phyloP scores from a whole-genome alignment of 1,284 basidiomycete genomes.

The Pascua sp. region DNA sequence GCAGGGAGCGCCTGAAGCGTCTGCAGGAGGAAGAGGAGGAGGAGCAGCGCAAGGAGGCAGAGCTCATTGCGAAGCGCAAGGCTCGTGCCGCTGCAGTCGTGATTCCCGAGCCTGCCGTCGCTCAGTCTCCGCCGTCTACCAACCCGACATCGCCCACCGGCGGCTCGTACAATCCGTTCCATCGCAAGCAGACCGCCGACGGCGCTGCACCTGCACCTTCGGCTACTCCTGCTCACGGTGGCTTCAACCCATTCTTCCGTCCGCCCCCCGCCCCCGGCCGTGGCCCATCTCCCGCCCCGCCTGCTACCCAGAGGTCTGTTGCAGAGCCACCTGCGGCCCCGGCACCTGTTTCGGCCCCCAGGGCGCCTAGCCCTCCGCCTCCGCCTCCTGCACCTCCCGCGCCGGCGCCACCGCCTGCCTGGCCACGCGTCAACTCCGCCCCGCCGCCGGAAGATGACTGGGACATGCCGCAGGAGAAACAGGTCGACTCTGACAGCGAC shows the following conservation, averaged over 20 bases:
- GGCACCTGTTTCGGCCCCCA: slow-evolving; percentile 37
- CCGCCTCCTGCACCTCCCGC: slow-evolving; percentile 42
- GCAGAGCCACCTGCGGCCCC: slow-evolving; percentile 41
- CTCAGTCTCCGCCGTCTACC: slow-evolving; percentile 21
- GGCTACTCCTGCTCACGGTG: slow-evolving; percentile 25
- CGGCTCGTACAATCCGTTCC: slow-evolving; percentile 49
- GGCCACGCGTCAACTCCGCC: slow-evolving; percentile 36
- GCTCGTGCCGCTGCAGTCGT: slow-evolving; percentile 23
- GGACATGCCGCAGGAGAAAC: slow-evolving; percentile 75
- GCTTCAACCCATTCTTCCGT: slow-evolving; percentile 54
- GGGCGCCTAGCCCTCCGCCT: slow-evolving; percentile 31
- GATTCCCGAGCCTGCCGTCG: slow-evolving; percentile 3
- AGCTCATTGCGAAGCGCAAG: slow-evolving; percentile 51
- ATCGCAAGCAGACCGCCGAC: slow-evolving; percentile 49
- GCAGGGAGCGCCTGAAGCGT: slow-evolving; percentile 61
- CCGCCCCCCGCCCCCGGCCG: slow-evolving; percentile 41
- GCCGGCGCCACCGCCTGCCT: slow-evolving; percentile 38
- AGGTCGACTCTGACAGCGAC: slow-evolving; percentile 54
- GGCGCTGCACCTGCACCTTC: slow-evolving; percentile 26
- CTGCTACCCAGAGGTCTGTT: slow-evolving; percentile 22
- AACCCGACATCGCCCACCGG: slow-evolving; percentile 22
- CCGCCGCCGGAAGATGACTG: slow-evolving; percentile 70
- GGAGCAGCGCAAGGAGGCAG: slow-evolving; percentile 61
- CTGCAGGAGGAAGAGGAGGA: slow-evolving; percentile 72
- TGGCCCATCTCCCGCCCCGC: slow-evolving; percentile 29